Conservation (phyloP, 768 basidiomycete species). For the Mycena maculata region DNA sequence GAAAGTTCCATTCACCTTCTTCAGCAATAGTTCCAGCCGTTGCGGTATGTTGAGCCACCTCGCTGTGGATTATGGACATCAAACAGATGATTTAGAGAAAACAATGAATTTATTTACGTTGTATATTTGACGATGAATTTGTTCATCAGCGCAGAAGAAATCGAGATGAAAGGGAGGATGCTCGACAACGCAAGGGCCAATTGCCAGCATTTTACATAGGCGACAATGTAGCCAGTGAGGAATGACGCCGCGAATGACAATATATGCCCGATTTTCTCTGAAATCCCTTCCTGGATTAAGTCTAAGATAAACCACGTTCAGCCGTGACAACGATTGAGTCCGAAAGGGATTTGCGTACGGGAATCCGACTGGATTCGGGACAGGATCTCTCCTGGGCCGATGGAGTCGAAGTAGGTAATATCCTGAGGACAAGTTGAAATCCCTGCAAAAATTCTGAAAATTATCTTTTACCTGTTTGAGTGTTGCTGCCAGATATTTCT, state of each 20-base stretch:
- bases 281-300: constrained; percentile 73
- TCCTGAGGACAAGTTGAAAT: constrained; percentile 51
- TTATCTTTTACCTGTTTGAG: constrained; percentile 52
- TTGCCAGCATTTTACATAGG: constrained; percentile 61
- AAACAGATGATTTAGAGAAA: constrained; percentile 17
- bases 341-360: constrained; percentile 46
- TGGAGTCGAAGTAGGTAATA: constrained; percentile 73
- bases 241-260: constrained; percentile 61
- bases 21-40: no score
- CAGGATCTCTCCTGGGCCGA: constrained; percentile 78
- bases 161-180: constrained; percentile 70
- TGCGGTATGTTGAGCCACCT: no score
- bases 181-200: constrained; percentile 70
- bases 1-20: no score
- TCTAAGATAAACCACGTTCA: constrained; percentile 44
- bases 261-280: constrained; percentile 69
- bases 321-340: not conserved
- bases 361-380: constrained; percentile 75
- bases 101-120: constrained; percentile 46
- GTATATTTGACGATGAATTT: constrained; percentile 54
- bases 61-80: no score
- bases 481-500: constrained; percentile 66
- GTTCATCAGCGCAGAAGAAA: constrained; percentile 62
- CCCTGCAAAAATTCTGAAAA: no score
- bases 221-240: constrained; percentile 69